These are phyloP conservation scores for Thymus quinquecostatus DNA, from an alignment of 257 asterid species.

Conservation along the genomic window DNA sequence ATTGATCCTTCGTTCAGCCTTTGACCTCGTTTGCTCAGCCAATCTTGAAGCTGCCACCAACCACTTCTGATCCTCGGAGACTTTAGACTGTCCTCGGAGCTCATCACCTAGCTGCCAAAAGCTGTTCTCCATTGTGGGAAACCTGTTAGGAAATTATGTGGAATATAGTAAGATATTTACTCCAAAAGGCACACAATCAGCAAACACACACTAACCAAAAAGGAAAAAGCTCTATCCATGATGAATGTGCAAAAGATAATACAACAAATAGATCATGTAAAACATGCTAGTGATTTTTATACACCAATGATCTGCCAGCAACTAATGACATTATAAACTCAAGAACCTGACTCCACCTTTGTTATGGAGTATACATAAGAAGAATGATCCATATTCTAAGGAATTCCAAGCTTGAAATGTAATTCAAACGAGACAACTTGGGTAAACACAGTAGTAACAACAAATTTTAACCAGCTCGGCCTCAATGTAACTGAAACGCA, in stretches of 20 bases:
- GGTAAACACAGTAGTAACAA: neutral
- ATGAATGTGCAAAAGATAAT: constrained; percentile 13
- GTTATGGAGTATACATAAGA: neutral
- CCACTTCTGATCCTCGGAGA: constrained; percentile 88
- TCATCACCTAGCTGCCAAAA: constrained; percentile 94
- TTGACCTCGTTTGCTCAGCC: constrained; percentile 80
- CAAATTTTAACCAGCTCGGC: constrained; percentile 3
- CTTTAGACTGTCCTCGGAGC: constrained; percentile 86
- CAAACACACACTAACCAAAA: neutral
- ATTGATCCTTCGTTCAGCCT: constrained; percentile 76
- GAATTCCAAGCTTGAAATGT: neutral
- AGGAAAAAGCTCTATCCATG: neutral
- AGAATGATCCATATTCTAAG: neutral
- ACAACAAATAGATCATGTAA: constrained; percentile 1
- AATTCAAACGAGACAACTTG: neutral
- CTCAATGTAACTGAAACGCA: neutral
- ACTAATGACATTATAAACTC: neutral
- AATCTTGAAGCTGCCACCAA: constrained; percentile 75
- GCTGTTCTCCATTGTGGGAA: constrained; percentile 68
- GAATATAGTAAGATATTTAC: constrained; percentile 19
- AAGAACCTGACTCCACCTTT: neutral
- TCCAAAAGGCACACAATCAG: neutral
- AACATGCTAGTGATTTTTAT: neutral
- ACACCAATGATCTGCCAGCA: neutral
- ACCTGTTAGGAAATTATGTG: constrained; percentile 24